Evolutionary conservation across 345 rosid genomes (phyloP), one percentile per base, ranked within the genome.

Genomic region (Trapa bicornis): DNA sequence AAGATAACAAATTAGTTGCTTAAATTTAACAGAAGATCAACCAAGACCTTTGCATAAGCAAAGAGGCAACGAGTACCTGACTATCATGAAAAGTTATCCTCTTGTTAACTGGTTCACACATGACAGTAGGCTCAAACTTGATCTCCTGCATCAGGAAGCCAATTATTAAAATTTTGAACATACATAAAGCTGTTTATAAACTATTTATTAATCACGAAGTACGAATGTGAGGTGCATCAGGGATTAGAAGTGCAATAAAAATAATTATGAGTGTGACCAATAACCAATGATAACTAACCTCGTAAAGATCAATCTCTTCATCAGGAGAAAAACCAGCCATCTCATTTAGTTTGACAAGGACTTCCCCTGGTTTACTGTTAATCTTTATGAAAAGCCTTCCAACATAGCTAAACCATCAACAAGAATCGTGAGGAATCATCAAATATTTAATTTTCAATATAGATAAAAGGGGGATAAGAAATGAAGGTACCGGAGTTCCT

Each of bases 31-130:
- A 17, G 56, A 50, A 54, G 35, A 6, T 15, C 33, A 53, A 53
- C 35, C 22, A 63, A 63, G 77, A 81, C 37, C 48, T 81, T 70
- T 6, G 10, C 48, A 45, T 13, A 45, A 45, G 48, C 48, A 45
- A 6, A 45, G 48, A 45, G 48, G 11, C 65, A 65, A 68, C 38
- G n/a, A 58, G 56, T 76, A 93, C 98, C 92, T 90, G 98, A 74
- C 89, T 83, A 64, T 64, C 65, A 53, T 79, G 85, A 79, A 90
- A 90, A 62, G 98, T 75, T 50, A 66, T 54, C 72, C 79, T 86
- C 85, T 86, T 85, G 75, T 90, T 92, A 71, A 93, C 81, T 52
- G 72, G 84, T 68, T 90, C 98, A 71, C 96, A 90, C 97, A 93
- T 85, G 61, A 93, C 92, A 74, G 66, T 70, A 43, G 97, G 97